Percentiles rank a stretch among this genome's conserved stretches.
Evolutionary conservation across 768 basidiomycete genomes (phyloP).

Genomic region (Antrodiella citrinella): DNA sequence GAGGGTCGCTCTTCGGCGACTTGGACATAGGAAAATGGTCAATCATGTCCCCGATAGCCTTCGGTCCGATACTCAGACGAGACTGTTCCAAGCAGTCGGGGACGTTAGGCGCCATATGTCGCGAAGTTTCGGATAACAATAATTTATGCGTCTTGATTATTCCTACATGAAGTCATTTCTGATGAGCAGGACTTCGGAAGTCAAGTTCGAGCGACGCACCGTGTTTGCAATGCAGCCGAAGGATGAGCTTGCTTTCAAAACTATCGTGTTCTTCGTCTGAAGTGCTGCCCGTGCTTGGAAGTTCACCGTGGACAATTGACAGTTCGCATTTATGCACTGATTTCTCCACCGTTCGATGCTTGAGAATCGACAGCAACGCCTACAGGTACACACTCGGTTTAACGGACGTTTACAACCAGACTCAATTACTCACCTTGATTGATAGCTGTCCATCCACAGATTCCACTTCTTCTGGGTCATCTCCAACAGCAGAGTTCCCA

Average conservation of each 20-base stretch:
- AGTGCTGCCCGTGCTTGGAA: slow-evolving; percentile 22
- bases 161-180: slow-evolving; percentile 32
- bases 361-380: slow-evolving; percentile 69
- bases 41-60: slow-evolving; percentile 65
- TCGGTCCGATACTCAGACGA: slow-evolving; percentile 62
- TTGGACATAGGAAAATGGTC: slow-evolving; percentile 71
- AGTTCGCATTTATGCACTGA: slow-evolving; percentile 71
- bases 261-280: slow-evolving; percentile 45
- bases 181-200: not conserved
- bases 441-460: slow-evolving; percentile 56
- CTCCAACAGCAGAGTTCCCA: slow-evolving; percentile 16
- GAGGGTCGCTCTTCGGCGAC: slow-evolving; percentile 62
- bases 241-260: slow-evolving; percentile 62
- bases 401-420: no score
- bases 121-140: slow-evolving; percentile 46
- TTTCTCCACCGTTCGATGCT: slow-evolving; percentile 68
- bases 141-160: slow-evolving; percentile 78
- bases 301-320: slow-evolving; percentile 47
- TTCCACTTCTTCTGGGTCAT: slow-evolving; percentile 29
- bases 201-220: slow-evolving; percentile 48
- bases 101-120: slow-evolving; percentile 59
- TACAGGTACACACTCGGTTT: slow-evolving; percentile 26
- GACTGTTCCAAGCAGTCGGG: slow-evolving; percentile 54
- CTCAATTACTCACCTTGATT: slow-evolving; percentile 65
- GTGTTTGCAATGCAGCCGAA: slow-evolving; percentile 78